These are phyloP conservation scores for Hanseniaspora osmophila DNA, from an alignment of 805 yeast species.

Conservation along the genomic window DNA sequence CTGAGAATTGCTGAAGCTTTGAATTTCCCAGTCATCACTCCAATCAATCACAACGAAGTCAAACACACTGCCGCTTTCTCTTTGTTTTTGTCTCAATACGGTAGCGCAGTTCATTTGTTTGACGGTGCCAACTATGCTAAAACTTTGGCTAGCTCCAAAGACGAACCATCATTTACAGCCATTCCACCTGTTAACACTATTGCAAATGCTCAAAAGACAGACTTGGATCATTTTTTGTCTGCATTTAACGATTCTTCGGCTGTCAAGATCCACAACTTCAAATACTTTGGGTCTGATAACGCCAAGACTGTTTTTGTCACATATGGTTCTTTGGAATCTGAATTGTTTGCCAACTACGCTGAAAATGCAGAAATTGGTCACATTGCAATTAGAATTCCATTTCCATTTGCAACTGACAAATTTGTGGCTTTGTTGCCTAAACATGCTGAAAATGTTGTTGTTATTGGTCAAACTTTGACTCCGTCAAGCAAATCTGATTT, in stretches of 20 bases:
- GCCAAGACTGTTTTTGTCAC: constrained; percentile 69
- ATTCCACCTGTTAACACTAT: constrained; percentile 5
- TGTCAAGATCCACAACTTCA: constrained; percentile 16
- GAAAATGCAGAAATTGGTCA: constrained; percentile 38
- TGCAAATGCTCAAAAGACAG: constrained; percentile 7
- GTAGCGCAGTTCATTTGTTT: constrained; percentile 53
- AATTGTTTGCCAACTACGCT: constrained; percentile 36
- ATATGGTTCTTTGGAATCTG: constrained; percentile 60
- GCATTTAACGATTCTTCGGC: constrained; percentile 17
- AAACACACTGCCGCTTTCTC: constrained; percentile 56
- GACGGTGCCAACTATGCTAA: constrained; percentile 50
- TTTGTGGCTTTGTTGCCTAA: constrained; percentile 48
- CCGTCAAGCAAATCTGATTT: constrained; percentile 26
- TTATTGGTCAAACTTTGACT: constrained; percentile 43
- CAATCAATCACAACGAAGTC: constrained; percentile 46
- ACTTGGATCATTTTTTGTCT: constrained; percentile 16
- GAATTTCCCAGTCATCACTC: constrained; percentile 55
- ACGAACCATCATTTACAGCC: neutral
- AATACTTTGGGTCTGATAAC: constrained; percentile 47
- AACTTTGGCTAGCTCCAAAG: neutral
- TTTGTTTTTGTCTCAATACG: constrained; percentile 41
- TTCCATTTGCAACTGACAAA: constrained; percentile 57
- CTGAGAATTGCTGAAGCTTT: constrained; percentile 48
- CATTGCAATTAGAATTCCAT: constrained; percentile 58
- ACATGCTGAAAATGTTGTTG: constrained; percentile 45